Conservation (phyloP, 73 alveolate genomes). For the Paramecium pentaurelia region DNA sequence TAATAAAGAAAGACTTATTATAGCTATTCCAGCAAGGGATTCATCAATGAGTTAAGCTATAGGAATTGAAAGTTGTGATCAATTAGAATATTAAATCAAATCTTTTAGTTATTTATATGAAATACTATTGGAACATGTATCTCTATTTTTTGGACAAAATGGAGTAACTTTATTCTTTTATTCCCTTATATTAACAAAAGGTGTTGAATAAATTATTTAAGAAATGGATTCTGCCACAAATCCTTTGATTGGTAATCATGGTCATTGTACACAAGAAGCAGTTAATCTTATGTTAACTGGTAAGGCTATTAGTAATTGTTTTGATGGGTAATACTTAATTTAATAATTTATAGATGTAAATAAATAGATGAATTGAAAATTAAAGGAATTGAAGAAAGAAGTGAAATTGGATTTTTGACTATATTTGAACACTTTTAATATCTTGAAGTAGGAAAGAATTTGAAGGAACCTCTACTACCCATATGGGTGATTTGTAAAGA, state of each 20-base stretch:
- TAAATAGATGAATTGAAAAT: conserved; percentile 64
- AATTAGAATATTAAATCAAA: neutral
- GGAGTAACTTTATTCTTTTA: conserved; percentile 51
- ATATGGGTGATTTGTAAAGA: conserved; percentile 77
- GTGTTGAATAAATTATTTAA: neutral
- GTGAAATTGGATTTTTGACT: conserved; percentile 71
- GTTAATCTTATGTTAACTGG: conserved; percentile 73
- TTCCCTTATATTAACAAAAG: conserved; percentile 50
- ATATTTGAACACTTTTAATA: conserved; percentile 71
- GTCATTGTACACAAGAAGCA: conserved; percentile 72
- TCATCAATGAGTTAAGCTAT: neutral
- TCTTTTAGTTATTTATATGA: conserved; percentile 34
- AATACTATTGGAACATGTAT: neutral
- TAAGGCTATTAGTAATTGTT: conserved; percentile 66
- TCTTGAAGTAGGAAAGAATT: conserved; percentile 63
- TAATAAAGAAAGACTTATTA: neutral
- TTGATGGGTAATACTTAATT: conserved; percentile 63
- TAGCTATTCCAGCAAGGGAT: conserved; percentile 13
- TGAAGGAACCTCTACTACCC: conserved; percentile 67
- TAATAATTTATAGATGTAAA: neutral
- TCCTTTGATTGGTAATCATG: conserved; percentile 64
- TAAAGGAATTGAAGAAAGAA: conserved; percentile 64
- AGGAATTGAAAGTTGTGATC: conserved; percentile 41
- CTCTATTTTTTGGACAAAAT: conserved; percentile 1
- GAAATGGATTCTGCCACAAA: conserved; percentile 48